Conservation (phyloP, 129 eudicot species). For the Smallanthus sonchifolius region DNA sequence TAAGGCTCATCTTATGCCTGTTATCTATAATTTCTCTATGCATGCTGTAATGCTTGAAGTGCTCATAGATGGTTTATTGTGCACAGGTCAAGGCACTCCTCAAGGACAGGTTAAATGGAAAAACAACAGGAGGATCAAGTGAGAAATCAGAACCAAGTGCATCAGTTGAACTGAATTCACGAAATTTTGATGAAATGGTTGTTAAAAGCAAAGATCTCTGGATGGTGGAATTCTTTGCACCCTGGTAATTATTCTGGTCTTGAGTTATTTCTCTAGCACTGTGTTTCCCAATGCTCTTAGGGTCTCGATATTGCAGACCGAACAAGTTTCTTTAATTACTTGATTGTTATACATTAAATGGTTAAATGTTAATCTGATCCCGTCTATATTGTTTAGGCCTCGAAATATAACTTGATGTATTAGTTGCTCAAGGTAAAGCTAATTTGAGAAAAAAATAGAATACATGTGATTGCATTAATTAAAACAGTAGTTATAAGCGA, state of each 20-base stretch:
- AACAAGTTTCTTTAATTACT: neutral
- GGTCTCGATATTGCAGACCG: neutral
- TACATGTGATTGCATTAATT: neutral
- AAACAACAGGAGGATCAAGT: conserved; percentile 63
- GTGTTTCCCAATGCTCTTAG: neutral
- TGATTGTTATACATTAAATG: neutral
- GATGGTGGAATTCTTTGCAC: conserved; percentile 96
- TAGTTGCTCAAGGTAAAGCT: neutral
- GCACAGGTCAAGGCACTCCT: conserved; percentile 72
- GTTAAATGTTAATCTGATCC: neutral
- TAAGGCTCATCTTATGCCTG: neutral
- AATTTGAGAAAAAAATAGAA: neutral
- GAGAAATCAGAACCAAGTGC: conserved; percentile 70
- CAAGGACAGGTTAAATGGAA: conserved; percentile 81
- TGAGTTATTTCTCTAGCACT: conserved; percentile 4
- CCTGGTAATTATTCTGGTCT: conserved; percentile 53
- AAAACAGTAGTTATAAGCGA: neutral
- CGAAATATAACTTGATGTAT: neutral
- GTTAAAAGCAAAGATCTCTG: conserved; percentile 87
- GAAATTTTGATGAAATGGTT: conserved; percentile 78
- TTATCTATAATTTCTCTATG: conserved; percentile 3
- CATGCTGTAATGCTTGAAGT: conserved; percentile 11
- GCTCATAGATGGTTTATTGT: conserved; percentile 1
- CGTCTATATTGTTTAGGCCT: neutral
- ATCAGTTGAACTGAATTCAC: conserved; percentile 74